Evolutionary conservation across 2,329 filamentous ascomycete genomes (phyloP).

Genomic region (Aphanocladium album): DNA sequence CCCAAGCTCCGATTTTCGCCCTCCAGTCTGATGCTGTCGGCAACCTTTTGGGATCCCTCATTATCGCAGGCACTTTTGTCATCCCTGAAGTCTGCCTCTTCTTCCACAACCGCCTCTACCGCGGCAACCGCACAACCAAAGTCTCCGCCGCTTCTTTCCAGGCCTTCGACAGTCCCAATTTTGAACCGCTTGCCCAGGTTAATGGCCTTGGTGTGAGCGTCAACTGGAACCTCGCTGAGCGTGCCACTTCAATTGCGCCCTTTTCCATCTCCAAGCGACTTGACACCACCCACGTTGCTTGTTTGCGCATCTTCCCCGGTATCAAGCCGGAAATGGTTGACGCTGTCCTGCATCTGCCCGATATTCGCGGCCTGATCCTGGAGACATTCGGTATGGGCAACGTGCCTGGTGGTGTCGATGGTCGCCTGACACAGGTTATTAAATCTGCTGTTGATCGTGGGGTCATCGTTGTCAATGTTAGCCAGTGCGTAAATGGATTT

Average conservation of each 20-base stretch:
- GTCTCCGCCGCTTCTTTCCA: constrained; percentile 81
- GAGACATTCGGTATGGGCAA: constrained; percentile 95
- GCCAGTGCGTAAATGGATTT: constrained; percentile 76
- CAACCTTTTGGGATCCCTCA: constrained; percentile 81
- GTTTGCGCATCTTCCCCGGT: constrained; percentile 83
- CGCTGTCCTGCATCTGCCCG: constrained; percentile 71
- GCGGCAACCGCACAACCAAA: constrained; percentile 84
- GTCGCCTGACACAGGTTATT: constrained; percentile 72
- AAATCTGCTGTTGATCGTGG: constrained; percentile 71
- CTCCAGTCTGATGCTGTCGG: constrained; percentile 88
- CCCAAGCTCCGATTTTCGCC: constrained; percentile 81
- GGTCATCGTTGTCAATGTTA: constrained; percentile 84
- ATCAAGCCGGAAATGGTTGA: constrained; percentile 93
- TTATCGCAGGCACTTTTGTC: constrained; percentile 87
- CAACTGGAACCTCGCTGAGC: constrained; percentile 70
- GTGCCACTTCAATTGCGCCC: constrained; percentile 67
- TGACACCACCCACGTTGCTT: constrained; percentile 84
- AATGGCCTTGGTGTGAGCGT: constrained; percentile 77
- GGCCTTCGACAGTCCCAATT: constrained; percentile 86
- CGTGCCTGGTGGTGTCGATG: constrained; percentile 75
- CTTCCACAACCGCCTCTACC: constrained; percentile 87
- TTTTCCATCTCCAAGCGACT: constrained; percentile 71
- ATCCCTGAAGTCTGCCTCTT: constrained; percentile 91
- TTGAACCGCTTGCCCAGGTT: constrained; percentile 73
- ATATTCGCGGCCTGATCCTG: constrained; percentile 73